Evolutionary conservation across 2,329 filamentous ascomycete species (phyloP).

Genomic region (Fusarium sp.): DNA sequence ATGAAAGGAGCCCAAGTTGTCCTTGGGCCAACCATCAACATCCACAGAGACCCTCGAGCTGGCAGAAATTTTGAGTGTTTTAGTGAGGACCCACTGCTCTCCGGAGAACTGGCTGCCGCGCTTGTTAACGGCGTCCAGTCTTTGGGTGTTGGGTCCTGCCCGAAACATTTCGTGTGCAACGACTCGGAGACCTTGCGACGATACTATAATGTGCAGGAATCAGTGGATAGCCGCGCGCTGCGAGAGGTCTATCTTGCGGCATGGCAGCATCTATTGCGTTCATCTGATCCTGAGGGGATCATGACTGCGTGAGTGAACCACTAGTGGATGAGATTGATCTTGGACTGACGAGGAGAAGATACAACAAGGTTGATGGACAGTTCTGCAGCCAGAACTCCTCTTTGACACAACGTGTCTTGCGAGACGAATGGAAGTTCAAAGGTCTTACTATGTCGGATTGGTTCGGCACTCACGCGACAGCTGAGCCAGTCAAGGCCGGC

Average conservation of each 20-base stretch:
- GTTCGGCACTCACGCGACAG: slow-evolving; percentile 32
- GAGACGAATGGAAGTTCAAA: slow-evolving; percentile 27
- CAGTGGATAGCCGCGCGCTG: not conserved
- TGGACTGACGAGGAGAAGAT: slow-evolving; percentile 4
- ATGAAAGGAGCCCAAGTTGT: slow-evolving; percentile 26
- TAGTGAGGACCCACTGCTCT: slow-evolving; percentile 33
- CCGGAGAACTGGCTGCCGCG: slow-evolving; percentile 27
- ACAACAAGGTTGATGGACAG: slow-evolving; percentile 30
- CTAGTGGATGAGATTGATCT: no score
- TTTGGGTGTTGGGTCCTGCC: slow-evolving; percentile 14
- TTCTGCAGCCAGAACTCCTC: slow-evolving; percentile 16
- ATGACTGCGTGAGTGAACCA: slow-evolving; percentile 30
- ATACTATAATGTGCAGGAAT: slow-evolving; percentile 29
- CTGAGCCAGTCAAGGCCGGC: slow-evolving; percentile 8
- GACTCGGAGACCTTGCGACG: slow-evolving; percentile 23
- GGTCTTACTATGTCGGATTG: slow-evolving; percentile 36
- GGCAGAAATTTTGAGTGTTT: slow-evolving; percentile 37
- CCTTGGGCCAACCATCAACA: slow-evolving; percentile 30
- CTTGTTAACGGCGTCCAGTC: slow-evolving; percentile 28
- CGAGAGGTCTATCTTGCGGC: slow-evolving; percentile 35
- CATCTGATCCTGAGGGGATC: slow-evolving; percentile 14
- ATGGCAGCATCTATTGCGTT: slow-evolving; percentile 22
- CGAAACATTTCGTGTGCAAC: slow-evolving; percentile 35
- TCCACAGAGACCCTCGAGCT: slow-evolving; percentile 22
- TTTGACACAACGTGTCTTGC: slow-evolving; percentile 1